Evolutionary conservation across 2,329 filamentous ascomycete genomes (phyloP), one percentile per base, ranked within the genome.

Genomic region (Pseudogymnoascus destructans): DNA sequence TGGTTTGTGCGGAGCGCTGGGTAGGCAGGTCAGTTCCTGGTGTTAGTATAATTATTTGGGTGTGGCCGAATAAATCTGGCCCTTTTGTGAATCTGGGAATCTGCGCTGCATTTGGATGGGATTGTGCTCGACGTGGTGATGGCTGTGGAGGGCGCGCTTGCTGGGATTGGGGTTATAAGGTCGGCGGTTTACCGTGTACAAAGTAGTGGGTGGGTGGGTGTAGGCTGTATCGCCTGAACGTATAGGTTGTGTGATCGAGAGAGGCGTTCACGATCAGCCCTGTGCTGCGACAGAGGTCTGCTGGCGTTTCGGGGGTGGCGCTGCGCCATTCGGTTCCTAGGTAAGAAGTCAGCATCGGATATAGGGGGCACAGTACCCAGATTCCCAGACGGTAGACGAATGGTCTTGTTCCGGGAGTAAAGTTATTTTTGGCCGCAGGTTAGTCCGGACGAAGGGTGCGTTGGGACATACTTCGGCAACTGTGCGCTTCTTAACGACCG

Each of bases 231-330:
- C 25, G 23, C 42, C 42, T 27, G 4, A 17, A 49, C 7, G 42
- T 25, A 49, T 49, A 49, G 23, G 42, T 10, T 49, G 42, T 27
- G 23, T 49, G 42, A 27, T 49, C 42, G 11, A 46, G 11, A 27
- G 21, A 9, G 13, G 23, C 13, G 8, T 49, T 49, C 23, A 15
- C 42, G 42, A 49, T 49, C 42, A 68, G 61, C 66, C 66, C 54
- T 63, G 63, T 55, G 66, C 65, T 55, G 63, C 65, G 38, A 67
- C 61, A 2, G 65, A 66, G 2, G 65, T 67, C 46, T 70, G 67
- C 60, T 68, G 68, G 64, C 68, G 66, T 62, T 70, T 70, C 33
- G 57, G 35, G 10, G 66, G 60, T 32, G 67, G 59, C 42, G 62
- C 60, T 49, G 42, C 23, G 42, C 42, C 42, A 49, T 49, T 49